Conservation (phyloP, 805 yeast genomes). For the Pichia gijzeniarum region DNA sequence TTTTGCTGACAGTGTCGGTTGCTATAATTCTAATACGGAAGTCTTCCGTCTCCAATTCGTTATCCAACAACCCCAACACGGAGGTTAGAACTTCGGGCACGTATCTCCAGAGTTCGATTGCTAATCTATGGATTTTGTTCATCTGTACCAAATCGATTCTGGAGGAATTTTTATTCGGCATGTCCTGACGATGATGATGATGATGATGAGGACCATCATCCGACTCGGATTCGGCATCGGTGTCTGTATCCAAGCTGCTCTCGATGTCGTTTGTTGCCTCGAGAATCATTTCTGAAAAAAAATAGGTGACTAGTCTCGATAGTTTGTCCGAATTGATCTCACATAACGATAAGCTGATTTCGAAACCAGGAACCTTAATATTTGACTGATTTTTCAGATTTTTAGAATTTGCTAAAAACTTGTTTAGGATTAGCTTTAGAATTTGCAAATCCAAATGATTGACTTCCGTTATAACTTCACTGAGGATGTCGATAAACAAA, state of each 20-base stretch:
- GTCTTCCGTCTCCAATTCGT: conserved; percentile 70
- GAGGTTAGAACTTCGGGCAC: conserved; percentile 71
- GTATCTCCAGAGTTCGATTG: conserved; percentile 66
- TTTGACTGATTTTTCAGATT: conserved; percentile 14
- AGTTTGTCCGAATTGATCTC: conserved; percentile 64
- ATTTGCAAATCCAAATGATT: conserved; percentile 56
- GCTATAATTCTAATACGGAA: conserved; percentile 58
- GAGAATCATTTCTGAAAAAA: conserved; percentile 68
- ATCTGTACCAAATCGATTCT: conserved; percentile 34
- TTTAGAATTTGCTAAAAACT: conserved; percentile 39
- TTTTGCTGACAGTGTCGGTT: conserved; percentile 64
- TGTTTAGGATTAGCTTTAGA: conserved; percentile 57
- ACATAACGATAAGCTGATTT: conserved; percentile 61
- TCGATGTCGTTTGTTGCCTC: conserved; percentile 47
- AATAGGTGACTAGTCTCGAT: conserved; percentile 70
- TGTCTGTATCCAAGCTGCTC: conserved; percentile 43
- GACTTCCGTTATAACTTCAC: conserved; percentile 68
- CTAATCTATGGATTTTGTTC: conserved; percentile 54
- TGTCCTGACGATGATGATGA: conserved; percentile 6
- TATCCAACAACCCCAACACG: conserved; percentile 72
- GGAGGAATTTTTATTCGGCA: conserved; percentile 5
- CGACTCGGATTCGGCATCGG: conserved; percentile 33
- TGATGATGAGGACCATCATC: too few species aligned
- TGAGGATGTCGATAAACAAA: conserved; percentile 60
- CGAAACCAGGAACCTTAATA: conserved; percentile 49